These are phyloP conservation scores for Vigna radiata DNA, from an alignment of 306 rosid species.

Conservation along the genomic window DNA sequence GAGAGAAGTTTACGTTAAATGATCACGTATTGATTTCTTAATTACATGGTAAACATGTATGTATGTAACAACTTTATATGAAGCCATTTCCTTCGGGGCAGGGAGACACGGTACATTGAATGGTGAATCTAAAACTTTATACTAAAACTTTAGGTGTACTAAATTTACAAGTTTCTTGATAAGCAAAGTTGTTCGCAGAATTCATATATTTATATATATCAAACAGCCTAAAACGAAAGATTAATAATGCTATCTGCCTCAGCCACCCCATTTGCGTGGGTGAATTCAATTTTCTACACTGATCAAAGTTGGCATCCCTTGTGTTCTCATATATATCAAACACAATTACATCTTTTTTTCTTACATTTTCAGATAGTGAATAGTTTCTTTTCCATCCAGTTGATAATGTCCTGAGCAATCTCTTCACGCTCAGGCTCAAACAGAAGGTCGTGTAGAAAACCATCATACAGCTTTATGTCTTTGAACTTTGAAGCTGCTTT, in stretches of 20 bases:
- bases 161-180: conserved; percentile 38
- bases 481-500: conserved; percentile 81
- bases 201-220: not conserved
- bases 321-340: too few relatives aligned
- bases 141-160: not conserved
- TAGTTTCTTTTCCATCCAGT: conserved; percentile 86
- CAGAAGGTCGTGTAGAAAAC: conserved; percentile 90
- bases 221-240: conserved; percentile 25
- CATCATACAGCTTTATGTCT: conserved; percentile 93
- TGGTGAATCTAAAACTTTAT: not conserved
- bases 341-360: not conserved
- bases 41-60: too few relatives aligned
- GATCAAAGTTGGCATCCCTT: conserved; percentile 17
- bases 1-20: too few relatives aligned
- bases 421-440: conserved; percentile 96
- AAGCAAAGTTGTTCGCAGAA: conserved; percentile 14
- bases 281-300: conserved; percentile 35
- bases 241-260: conserved; percentile 45
- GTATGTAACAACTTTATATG: too few relatives aligned
- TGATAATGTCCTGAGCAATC: conserved; percentile 79
- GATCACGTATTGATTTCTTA: too few relatives aligned
- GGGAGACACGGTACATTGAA: not conserved
- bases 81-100: too few relatives aligned
- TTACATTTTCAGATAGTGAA: conserved; percentile 39
- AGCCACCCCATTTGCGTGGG: conserved; percentile 42